Evolutionary conservation across 495 filamentous ascomycete species (phyloP), one percentile per base, ranked within the genome.

Genomic region (Echria macrotheca): DNA sequence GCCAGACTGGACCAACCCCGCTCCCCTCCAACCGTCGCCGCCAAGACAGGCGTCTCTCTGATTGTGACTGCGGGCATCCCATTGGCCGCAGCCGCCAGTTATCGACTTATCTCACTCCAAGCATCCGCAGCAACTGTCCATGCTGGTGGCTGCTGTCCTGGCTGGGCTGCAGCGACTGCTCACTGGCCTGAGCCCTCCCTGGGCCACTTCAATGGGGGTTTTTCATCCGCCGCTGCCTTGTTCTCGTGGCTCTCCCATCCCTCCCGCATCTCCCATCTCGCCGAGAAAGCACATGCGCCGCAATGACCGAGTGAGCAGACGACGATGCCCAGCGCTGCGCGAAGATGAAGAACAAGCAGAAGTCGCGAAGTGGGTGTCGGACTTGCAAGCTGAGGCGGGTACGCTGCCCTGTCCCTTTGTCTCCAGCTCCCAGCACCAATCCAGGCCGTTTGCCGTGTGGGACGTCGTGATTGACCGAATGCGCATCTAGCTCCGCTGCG

Each of bases 341-440:
- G 38, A 47, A 32, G 28, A 66, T 62, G 58, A 66, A 65, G 54
- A 65, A 66, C 48, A 64, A 47, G 43, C 58, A 60, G 18, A 66
- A 66, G 52, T 63, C 57, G 36, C 44, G 63, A 53, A 65, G 55
- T 35, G 63, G 63, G 2, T 66, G 63, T 42, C 52, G 59, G 47
- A 64, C 54, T 3, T 66, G 63, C 51, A 66, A 66, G 49, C 41
- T 55, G 38, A 52, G 57, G 47, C 50, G 63, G 46, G 63, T 66
- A 57, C 23, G 63, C 23, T 31, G 25, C 37, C 36, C 33, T 23
- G n/a, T 14, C 15, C 26, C 5, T 23, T 23, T 24, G 11, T 36
- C 23, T 33, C 32, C 38, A n/a, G n/a, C n/a, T n/a, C n/a, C n/a
- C n/a, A n/a, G n/a, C n/a, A 12, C 12, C 40, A 12, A 14, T 8